Evolutionary conservation across 495 filamentous ascomycete species (phyloP).

Genomic region (Astrothelium macrocarpum): DNA sequence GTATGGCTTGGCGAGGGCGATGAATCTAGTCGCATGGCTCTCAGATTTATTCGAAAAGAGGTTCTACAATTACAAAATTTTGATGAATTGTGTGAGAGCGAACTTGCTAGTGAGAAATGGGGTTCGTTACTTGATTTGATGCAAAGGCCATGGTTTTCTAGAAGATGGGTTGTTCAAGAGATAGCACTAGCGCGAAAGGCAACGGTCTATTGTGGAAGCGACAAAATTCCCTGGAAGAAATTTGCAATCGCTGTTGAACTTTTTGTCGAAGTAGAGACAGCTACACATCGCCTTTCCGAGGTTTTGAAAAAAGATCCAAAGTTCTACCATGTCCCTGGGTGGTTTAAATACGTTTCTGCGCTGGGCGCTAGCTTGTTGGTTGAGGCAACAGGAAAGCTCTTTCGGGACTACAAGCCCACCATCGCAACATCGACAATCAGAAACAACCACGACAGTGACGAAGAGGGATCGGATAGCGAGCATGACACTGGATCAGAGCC

Average conservation of each 20-base stretch:
- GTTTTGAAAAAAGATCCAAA: conserved; percentile 17
- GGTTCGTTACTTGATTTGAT: conserved; percentile 14
- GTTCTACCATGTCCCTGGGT: conserved; percentile 14
- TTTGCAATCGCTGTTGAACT: conserved; percentile 14
- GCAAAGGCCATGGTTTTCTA: conserved; percentile 16
- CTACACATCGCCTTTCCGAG: conserved; percentile 14
- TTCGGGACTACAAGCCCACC: conserved; percentile 15
- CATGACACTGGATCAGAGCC: not conserved
- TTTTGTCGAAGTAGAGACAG: conserved; percentile 18
- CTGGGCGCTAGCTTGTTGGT: conserved; percentile 12
- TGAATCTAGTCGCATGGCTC: conserved; percentile 14
- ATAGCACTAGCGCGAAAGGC: conserved; percentile 15
- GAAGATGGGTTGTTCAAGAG: conserved; percentile 21
- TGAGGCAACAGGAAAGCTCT: conserved; percentile 13
- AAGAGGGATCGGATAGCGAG: not conserved
- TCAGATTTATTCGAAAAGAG: conserved; percentile 29
- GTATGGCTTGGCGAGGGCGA: conserved; percentile 12
- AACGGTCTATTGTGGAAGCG: conserved; percentile 9
- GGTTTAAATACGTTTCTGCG: conserved; percentile 14
- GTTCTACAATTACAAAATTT: conserved; percentile 26
- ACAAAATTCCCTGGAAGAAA: conserved; percentile 15
- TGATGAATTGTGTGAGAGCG: conserved; percentile 20
- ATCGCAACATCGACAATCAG: not conserved
- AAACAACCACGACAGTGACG: conserved; percentile 1
- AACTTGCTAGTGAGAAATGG: conserved; percentile 10